phyloP scores from a whole-genome alignment of 495 filamentous ascomycete genomes.

The Tuber borchii region DNA sequence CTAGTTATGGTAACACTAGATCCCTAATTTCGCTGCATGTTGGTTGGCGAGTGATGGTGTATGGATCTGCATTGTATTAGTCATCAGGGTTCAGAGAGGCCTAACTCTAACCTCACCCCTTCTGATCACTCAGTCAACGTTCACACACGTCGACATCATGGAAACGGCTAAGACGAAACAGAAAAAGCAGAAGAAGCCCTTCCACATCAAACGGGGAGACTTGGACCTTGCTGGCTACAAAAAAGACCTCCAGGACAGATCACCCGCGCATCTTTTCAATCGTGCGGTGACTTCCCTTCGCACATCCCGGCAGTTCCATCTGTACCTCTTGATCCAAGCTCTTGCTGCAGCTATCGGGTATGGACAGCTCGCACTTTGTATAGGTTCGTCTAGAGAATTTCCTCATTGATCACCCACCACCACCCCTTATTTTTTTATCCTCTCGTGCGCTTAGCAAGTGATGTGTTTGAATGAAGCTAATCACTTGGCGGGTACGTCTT shows the following conservation, averaged over 20 bases:
- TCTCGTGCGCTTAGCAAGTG: conserved; percentile 6
- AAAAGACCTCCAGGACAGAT: conserved; percentile 41
- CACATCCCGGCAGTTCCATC: conserved; percentile 42
- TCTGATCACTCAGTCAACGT: not conserved
- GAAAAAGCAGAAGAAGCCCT: conserved; percentile 39
- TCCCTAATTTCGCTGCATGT: not conserved
- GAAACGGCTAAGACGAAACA: conserved; percentile 24
- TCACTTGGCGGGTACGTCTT: not conserved
- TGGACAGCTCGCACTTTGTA: conserved; percentile 42
- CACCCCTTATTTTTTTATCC: conserved; percentile 6
- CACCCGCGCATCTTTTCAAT: conserved; percentile 38
- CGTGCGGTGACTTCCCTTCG: conserved; percentile 32
- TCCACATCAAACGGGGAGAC: conserved; percentile 42
- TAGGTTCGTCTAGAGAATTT: conserved; percentile 38
- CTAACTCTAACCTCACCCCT: conserved; percentile 30
- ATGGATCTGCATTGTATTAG: conserved; percentile 10
- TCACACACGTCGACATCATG: conserved; percentile 17
- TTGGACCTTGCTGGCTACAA: conserved; percentile 43
- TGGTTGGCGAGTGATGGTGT: conserved; percentile 28
- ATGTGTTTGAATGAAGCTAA: conserved; percentile 7
- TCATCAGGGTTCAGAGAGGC: conserved; percentile 24
- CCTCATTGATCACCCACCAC: conserved; percentile 7
- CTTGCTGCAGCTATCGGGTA: conserved; percentile 38
- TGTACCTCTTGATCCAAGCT: conserved; percentile 40
- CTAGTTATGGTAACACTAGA: not conserved